Conservation (phyloP, 2,329 filamentous ascomycete genomes). For the Fusarium pininemorale region DNA sequence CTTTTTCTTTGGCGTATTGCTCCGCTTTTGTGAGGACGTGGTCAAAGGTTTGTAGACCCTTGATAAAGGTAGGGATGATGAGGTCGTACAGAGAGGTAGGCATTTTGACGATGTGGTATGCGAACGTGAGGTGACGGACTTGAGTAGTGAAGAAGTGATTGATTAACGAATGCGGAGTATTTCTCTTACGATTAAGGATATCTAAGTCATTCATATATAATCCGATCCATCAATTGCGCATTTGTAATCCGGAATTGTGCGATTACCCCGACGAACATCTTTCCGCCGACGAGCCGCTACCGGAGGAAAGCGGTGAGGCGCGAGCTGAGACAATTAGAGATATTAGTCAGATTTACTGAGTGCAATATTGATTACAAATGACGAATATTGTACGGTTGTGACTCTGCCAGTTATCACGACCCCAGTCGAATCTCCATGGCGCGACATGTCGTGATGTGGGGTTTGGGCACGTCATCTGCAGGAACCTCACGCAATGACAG, state of each 20-base stretch:
- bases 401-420: neutral
- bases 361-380: neutral
- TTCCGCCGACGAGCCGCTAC: neutral
- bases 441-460: neutral
- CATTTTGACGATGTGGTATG: neutral
- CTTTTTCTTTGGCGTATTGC: constrained; percentile 31
- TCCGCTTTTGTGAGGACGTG: constrained; percentile 22
- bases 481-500: neutral
- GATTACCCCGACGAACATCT: neutral
- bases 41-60: neutral
- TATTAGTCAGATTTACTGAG: neutral
- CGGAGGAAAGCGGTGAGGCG: neutral
- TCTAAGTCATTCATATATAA: neutral
- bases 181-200: too few relatives aligned
- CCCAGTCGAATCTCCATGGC: neutral
- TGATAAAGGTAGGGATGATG: neutral
- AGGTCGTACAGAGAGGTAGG: constrained; percentile 1
- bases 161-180: fast-evolving
- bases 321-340: neutral
- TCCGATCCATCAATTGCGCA: fast-evolving
- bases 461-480: neutral
- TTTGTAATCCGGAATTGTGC: neutral
- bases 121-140: fast-evolving
- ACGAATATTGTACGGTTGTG: neutral
- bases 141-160: neutral